Base-by-base conservation (phyloP, 495 filamentous ascomycete species). In the Wilcoxina mikolae region DNA sequence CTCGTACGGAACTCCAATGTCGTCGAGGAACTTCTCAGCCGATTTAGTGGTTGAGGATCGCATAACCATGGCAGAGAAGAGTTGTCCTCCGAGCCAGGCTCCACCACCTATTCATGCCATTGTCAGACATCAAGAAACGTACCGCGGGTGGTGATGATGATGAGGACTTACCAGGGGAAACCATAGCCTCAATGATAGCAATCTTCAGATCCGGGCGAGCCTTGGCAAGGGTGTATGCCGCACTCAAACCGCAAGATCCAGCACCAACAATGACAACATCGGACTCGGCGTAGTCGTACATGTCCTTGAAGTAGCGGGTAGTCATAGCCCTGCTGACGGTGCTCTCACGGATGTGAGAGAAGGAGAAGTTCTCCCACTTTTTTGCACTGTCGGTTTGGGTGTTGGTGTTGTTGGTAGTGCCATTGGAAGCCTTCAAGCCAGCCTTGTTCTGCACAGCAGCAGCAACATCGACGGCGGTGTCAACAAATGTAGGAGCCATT, bases 11-110 rank as follows among this genome's bases (percentile, higher is more conserved):
- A 93, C 79, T 47, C 83, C 84, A 25, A 93, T 70, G 58, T 89
- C 84, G 46, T 71, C 69, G 51, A 94, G 70, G 75, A 94, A 94
- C 47, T 75, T 73, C 63, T 94, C 83, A 20, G 87, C 87, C 17
- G 87, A 86, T 71, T 88, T 89, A 18, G 15, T 39, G 35, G 35
- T 39, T 15, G 35, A 39, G 35, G 35, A 15, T 60, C 87, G 85
- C 79, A 94, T 85, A 54, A 94, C 78, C 87, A 94, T 94, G 51
- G 86, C 87, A 61, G 76, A 81, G 76, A 94, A 93, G 42, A 93
- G 81, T 70, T 94, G 87, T 44, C 87, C 87, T 60, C 87, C 87
- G 29, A 94, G 78, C 87, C 87, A 94, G 53, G 87, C 86, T 65
- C 87, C 87, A 64, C 87, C 87, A 57, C 87, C 75, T 73, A 58